Conservation (phyloP, 176 grass and related monocot genomes). For the Cenchrus americanus region DNA sequence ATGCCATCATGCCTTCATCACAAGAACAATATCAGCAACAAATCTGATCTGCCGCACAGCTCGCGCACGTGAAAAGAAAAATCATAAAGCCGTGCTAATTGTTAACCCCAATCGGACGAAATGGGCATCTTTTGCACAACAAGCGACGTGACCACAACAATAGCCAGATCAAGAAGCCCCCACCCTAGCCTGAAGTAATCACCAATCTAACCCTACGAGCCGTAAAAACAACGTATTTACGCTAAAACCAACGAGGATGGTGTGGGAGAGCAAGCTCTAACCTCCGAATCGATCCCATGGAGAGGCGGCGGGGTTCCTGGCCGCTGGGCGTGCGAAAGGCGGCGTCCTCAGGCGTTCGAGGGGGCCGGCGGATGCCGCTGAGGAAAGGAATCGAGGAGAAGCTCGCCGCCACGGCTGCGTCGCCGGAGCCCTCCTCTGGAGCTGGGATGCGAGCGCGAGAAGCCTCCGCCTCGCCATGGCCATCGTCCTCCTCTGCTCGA, state of each 20-base stretch:
- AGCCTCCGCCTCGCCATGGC: constrained; percentile 73
- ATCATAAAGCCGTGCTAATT: not conserved
- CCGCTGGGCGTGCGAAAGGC: constrained; percentile 34
- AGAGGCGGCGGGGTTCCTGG: constrained; percentile 29
- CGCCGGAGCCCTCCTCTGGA: not conserved
- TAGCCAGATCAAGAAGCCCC: constrained; percentile 4
- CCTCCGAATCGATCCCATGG: constrained; percentile 52
- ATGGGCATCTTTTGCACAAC: not conserved
- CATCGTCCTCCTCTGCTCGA: not conserved
- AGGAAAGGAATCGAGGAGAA: constrained; percentile 36
- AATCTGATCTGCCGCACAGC: not conserved
- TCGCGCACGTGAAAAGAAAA: not conserved
- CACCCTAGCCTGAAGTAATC: not conserved
- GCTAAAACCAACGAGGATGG: not conserved
- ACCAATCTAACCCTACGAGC: not conserved
- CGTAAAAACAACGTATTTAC: not conserved
- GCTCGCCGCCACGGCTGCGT: constrained; percentile 2
- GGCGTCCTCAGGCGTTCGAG: constrained; percentile 36
- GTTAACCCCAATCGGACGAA: not conserved
- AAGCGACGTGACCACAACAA: not conserved
- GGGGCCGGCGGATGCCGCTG: not conserved
- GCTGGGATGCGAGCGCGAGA: constrained; percentile 44
- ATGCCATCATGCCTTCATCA: not conserved
- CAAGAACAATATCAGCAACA: not conserved
- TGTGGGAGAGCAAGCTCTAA: not conserved